Base-by-base conservation (phyloP, 176 grass and related monocot genomes). In the Oryza nivara region DNA sequence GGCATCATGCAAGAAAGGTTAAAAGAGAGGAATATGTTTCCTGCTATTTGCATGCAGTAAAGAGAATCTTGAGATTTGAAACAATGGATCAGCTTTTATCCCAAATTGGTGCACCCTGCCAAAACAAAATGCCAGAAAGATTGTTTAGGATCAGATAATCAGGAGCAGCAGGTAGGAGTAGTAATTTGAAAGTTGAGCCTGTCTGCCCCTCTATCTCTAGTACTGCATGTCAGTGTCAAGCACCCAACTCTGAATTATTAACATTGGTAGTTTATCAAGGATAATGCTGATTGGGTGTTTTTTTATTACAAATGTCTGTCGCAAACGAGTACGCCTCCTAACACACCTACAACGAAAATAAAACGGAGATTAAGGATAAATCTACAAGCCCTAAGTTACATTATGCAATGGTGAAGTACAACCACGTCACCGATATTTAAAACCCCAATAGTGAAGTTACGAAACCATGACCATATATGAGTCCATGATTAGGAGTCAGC, bases 11-110 rank as follows among this genome's bases (percentile, higher is more conserved):
- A 40, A 68, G 22, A 40, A 73, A 72, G 58, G 58, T 23, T 78
- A 68, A 78, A 82, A 46, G 14, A 75, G 9, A 68, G 32, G 22
- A 65, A 74, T 58, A 83, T 64, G 48, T 79, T 75, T 70, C 68
- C 49, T 80, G n/a, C 60, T 47, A 63, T 75, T 65, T 83, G 65
- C 83, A 16, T 43, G 12, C 26, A 47, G 9, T 47, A 28, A 49
- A 22, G 67, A 23, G 79, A 78, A 73, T 82, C 60, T 78, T 70
- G 25, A 78, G 67, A 48, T 83, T 68, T 78, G 84, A 90, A 90
- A 86, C 63, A 82, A 56, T 45, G 16, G 54, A 66, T 72, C 44
- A 77, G 46, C 68, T 15, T 73, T 73, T 79, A 25, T 43, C 76
- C 47, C 25, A 68, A 4, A 30, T 20, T 26, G 26, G 84, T 17